phyloP scores from a whole-genome alignment of 176 grass and related monocot genomes.

The Ensete ventricosum region DNA sequence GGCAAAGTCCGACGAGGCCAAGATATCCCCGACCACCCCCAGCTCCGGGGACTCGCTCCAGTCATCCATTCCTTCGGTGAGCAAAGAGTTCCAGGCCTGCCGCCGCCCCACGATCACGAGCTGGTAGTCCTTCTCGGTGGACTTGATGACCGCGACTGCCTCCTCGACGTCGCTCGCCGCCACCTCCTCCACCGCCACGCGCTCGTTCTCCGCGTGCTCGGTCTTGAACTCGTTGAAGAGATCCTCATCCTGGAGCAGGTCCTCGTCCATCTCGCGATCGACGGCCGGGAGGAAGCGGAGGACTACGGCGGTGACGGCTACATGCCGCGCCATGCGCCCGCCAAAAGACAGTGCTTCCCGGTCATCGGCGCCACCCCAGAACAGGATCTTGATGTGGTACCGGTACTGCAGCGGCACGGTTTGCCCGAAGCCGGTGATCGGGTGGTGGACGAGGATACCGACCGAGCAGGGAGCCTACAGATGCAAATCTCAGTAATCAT shows the following conservation, averaged over 20 bases:
- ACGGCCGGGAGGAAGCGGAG: background rate
- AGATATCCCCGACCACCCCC: constrained; percentile 33
- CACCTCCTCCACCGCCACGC: constrained; percentile 17
- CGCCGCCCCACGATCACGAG: constrained; percentile 24
- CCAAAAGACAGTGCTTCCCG: constrained; percentile 27
- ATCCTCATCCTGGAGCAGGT: constrained; percentile 13
- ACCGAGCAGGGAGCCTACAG: constrained; percentile 21
- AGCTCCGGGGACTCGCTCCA: constrained; percentile 39
- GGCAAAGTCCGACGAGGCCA: constrained; percentile 28
- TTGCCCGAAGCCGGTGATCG: background rate
- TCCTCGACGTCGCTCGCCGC: background rate
- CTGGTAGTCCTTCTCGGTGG: background rate
- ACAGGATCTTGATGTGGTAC: constrained; percentile 17
- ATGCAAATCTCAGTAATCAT: background rate
- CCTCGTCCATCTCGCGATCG: background rate
- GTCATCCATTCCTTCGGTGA: constrained; percentile 13
- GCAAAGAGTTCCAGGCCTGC: background rate
- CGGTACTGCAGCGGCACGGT: background rate
- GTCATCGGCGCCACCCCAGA: constrained; percentile 36
- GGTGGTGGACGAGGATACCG: constrained; percentile 29
- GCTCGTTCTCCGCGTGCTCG: constrained; percentile 14
- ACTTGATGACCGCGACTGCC: constrained; percentile 2
- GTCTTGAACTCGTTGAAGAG: constrained; percentile 14
- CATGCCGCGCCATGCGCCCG: constrained; percentile 12
- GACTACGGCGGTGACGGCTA: background rate